Conservation (phyloP, 257 asterid genomes). For the Rhazya stricta region DNA sequence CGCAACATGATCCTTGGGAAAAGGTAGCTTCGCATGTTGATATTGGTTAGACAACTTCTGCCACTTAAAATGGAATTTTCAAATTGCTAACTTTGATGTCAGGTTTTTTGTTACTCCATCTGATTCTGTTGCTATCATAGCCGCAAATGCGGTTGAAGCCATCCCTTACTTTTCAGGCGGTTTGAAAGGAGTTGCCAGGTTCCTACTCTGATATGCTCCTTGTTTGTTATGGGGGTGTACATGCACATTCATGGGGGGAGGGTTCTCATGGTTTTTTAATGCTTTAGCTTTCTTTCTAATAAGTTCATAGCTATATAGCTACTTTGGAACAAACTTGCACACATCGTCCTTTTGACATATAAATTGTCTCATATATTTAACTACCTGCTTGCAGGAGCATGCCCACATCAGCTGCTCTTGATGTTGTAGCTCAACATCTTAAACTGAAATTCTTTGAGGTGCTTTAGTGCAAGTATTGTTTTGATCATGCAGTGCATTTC, state of each 20-base stretch:
- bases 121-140: constrained; percentile 96
- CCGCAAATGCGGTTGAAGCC: constrained; percentile 89
- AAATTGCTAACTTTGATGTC: constrained; percentile 14
- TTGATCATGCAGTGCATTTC: constrained; percentile 4
- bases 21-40: constrained; percentile 35
- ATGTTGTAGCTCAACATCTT: constrained; percentile 83
- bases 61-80: constrained; percentile 8
- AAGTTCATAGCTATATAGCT: background rate
- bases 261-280: background rate
- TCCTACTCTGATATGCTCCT: background rate
- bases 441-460: constrained; percentile 95
- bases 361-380: constrained; percentile 2
- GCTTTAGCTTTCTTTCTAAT: background rate
- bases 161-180: constrained; percentile 96
- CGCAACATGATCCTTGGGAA: constrained; percentile 97
- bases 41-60: constrained; percentile 17
- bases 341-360: background rate
- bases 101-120: constrained; percentile 99
- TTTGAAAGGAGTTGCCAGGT: constrained; percentile 99
- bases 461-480: constrained; percentile 5
- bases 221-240: constrained; percentile 5
- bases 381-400: constrained; percentile 71
- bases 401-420: constrained; percentile 99
- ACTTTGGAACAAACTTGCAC: background rate
- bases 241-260: constrained; percentile 2